A percentile compares a stretch with the other conserved stretches of the same genome.
Conservation (phyloP, 441 rosid species). For the Codiaeum variegatum region DNA sequence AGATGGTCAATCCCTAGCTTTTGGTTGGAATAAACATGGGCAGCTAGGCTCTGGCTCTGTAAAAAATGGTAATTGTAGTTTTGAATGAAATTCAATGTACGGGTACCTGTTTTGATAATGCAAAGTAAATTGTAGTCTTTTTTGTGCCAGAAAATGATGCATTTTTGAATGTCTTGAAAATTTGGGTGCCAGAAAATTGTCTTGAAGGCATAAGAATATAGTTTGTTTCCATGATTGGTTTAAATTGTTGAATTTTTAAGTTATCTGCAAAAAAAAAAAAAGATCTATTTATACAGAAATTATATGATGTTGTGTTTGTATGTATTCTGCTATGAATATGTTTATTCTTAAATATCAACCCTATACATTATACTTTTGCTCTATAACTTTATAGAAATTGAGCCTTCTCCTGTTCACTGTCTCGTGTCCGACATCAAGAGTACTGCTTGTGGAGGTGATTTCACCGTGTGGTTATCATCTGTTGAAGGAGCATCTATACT, state of each 20-base stretch:
- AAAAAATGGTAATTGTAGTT: constrained; percentile 56
- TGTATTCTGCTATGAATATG: not conserved
- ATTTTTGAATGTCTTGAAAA: not conserved
- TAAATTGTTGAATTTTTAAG: not conserved
- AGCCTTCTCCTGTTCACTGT: constrained; percentile 75
- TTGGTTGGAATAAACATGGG: constrained; percentile 98
- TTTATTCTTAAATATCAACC: not conserved
- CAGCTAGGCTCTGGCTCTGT: constrained; percentile 83
- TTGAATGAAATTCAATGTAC: not conserved
- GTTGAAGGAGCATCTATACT: constrained; percentile 84
- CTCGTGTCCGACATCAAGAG: constrained; percentile 61
- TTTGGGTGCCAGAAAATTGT: too few relatives aligned
- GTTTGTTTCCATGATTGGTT: not conserved
- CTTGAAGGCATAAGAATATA: not conserved
- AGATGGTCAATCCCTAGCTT: constrained; percentile 73
- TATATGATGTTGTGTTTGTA: not conserved
- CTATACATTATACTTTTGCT: constrained; percentile 13
- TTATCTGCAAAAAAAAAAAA: not conserved
- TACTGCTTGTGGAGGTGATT: constrained; percentile 90
- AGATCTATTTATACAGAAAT: not conserved
- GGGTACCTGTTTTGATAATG: not conserved
- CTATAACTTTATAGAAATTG: constrained; percentile 47
- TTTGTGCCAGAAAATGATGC: not conserved
- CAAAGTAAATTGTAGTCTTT: not conserved
- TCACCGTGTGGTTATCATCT: constrained; percentile 88